Base-by-base conservation (phyloP, 148 eudicot genomes). In the Dysphania ambrosioides region DNA sequence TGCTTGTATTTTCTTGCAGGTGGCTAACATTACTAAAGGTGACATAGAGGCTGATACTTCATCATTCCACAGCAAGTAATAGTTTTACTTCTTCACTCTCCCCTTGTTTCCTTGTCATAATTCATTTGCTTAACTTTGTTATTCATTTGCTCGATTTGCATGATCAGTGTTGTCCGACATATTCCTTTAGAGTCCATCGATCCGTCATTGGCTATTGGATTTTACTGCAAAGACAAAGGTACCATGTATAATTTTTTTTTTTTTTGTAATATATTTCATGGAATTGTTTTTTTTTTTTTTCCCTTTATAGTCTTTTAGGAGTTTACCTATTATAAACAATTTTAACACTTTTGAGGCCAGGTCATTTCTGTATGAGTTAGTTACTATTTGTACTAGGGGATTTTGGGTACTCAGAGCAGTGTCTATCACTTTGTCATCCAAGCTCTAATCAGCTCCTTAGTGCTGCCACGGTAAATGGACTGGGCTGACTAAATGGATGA, bases 61-160 rank as follows among this genome's bases (percentile, higher is more conserved):
- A 70, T 90, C 99, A 51, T 95, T 88, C 78, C 99, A 95, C 85
- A 83, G 90, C 99, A 85, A 84, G 99, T 90, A 86, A 87, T 88
- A 38, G 26, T 75, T 81, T 32, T 8, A 29, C 59, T n/a, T n/a
- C n/a, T n/a, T n/a, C n/a, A n/a, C n/a, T n/a, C n/a, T n/a, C n/a
- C n/a, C n/a, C n/a, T n/a, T 38, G 66, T 12, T 74, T 71, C 24
- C 30, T 38, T 65, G 18, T 31, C 24, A 9, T 59, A 29, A 36
- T 53, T 38, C 8, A 16, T 44, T 21, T 29, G 8, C 34, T 75
- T 44, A 11, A 62, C 21, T 40, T 67, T 35, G 30, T 44, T 69
- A 32, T 79, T 82, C 29, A 56, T 64, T 31, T 61, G 21, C 75
- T 78, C 60, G 19, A 35, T 80, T 68, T 71, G 34, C 55, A 57